These are phyloP conservation scores for Nakaseomyces uthaithaninus DNA, from an alignment of 1,139 yeast species.

Conservation along the genomic window DNA sequence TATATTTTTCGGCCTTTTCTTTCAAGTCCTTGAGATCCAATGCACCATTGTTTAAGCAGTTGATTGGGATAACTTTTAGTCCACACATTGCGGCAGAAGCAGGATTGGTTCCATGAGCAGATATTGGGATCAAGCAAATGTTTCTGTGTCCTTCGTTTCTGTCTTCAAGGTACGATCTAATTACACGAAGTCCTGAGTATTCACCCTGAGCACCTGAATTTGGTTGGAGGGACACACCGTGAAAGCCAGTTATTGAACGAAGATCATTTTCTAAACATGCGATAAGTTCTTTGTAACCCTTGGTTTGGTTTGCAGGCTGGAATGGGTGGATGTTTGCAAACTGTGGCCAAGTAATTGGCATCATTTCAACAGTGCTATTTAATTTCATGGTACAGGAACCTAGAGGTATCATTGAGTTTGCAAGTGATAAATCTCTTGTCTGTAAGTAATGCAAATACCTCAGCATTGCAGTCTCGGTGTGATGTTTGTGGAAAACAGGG, in stretches of 20 bases:
- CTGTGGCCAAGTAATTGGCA: conserved; percentile 90
- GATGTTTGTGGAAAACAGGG: conserved; percentile 78
- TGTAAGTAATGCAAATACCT: conserved; percentile 83
- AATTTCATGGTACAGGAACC: conserved; percentile 98
- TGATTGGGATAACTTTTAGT: conserved; percentile 83
- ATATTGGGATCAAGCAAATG: conserved; percentile 87
- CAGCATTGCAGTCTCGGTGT: conserved; percentile 89
- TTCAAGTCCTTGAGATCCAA: conserved; percentile 71
- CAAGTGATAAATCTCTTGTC: conserved; percentile 81
- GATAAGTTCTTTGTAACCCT: conserved; percentile 71
- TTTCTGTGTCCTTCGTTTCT: conserved; percentile 66
- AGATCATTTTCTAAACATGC: conserved; percentile 74
- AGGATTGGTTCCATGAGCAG: conserved; percentile 98
- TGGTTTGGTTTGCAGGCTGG: conserved; percentile 79
- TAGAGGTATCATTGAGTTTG: conserved; percentile 93
- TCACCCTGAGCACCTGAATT: conserved; percentile 99
- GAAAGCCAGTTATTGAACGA: conserved; percentile 92
- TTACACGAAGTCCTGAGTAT: conserved; percentile 85
- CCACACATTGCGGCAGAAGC: conserved; percentile 99
- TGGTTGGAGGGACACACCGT: conserved; percentile 87
- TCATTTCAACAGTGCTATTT: conserved; percentile 92
- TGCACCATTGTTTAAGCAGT: conserved; percentile 79
- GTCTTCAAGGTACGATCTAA: conserved; percentile 65
- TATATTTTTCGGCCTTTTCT: conserved; percentile 63
- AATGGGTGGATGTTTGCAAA: conserved; percentile 85